phyloP scores from a whole-genome alignment of 768 basidiomycete species.

The Lentinula raphanica region DNA sequence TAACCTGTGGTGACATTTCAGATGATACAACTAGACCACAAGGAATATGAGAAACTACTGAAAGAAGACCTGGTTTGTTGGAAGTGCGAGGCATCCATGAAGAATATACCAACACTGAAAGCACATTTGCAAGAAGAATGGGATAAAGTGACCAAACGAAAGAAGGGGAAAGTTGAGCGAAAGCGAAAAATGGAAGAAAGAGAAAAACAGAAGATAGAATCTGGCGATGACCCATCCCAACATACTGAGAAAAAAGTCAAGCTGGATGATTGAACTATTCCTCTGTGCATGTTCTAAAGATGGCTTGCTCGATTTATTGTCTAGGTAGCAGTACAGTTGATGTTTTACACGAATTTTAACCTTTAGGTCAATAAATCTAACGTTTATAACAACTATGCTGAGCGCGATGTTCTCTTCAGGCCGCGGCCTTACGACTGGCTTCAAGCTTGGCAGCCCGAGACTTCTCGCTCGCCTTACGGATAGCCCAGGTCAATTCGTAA shows the following conservation, averaged over 20 bases:
- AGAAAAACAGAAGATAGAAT: slow-evolving; percentile 15
- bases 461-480: slow-evolving; percentile 72
- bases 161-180: slow-evolving; percentile 34
- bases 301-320: background rate
- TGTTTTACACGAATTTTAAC: background rate
- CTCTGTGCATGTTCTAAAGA: background rate
- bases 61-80: slow-evolving; percentile 68
- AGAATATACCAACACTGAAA: slow-evolving; percentile 73
- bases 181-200: slow-evolving; percentile 36
- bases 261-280: background rate
- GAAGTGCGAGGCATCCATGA: slow-evolving; percentile 55
- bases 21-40: slow-evolving; percentile 49
- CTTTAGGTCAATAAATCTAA: background rate
- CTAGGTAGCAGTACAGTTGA: background rate
- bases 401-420: background rate
- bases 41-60: slow-evolving; percentile 58
- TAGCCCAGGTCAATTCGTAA: slow-evolving; percentile 92
- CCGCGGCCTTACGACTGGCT: slow-evolving; percentile 26
- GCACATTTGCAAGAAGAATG: slow-evolving; percentile 73
- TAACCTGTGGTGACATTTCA: slow-evolving; percentile 17
- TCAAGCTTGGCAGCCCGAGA: slow-evolving; percentile 46
- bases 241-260: slow-evolving; percentile 4
- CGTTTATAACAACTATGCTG: background rate
- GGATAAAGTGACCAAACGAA: slow-evolving; percentile 40
- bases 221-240: background rate